Evolutionary conservation across 2,329 filamentous ascomycete genomes (phyloP).

Genomic region (Botrytis squamosa): DNA sequence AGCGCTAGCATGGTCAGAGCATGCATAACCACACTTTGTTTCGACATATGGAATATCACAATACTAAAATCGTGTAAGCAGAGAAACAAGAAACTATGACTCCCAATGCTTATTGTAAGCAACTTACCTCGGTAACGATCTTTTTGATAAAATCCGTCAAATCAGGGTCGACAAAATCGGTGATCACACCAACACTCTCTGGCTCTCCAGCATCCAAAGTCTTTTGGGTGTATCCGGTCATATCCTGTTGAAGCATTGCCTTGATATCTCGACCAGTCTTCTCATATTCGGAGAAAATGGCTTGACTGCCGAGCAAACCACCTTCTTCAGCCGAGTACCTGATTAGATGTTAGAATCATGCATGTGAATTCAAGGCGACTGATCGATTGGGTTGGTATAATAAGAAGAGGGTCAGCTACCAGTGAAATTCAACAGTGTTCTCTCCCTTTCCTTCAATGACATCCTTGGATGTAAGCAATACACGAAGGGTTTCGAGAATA

Average conservation of each 20-base stretch:
- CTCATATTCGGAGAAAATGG: constrained; percentile 81
- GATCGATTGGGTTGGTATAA: background rate
- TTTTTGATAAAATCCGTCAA: constrained; percentile 90
- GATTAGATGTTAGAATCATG: background rate
- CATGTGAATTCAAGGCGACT: background rate
- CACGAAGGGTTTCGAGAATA: constrained; percentile 85
- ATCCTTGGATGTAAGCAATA: constrained; percentile 70
- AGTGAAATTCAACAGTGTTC: constrained; percentile 95
- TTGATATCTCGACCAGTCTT: constrained; percentile 72
- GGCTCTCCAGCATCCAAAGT: constrained; percentile 78
- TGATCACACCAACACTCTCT: constrained; percentile 89
- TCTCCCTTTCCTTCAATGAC: constrained; percentile 68
- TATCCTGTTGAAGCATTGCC: constrained; percentile 98
- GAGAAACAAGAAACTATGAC: background rate
- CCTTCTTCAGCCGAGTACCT: constrained; percentile 83
- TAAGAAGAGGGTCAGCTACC: constrained; percentile 45
- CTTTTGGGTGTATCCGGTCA: constrained; percentile 86
- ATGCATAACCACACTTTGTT: constrained; percentile 87
- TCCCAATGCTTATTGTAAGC: background rate
- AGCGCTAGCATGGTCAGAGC: constrained; percentile 72
- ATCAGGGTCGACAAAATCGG: constrained; percentile 80
- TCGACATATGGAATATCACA: constrained; percentile 84
- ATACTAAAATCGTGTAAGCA: constrained; percentile 54
- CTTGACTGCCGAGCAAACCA: constrained; percentile 82
- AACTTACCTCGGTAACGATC: constrained; percentile 66